These are phyloP conservation scores for Colletotrichum gloeosporioides DNA, from an alignment of 2,329 filamentous ascomycete genomes.

Conservation along the genomic window DNA sequence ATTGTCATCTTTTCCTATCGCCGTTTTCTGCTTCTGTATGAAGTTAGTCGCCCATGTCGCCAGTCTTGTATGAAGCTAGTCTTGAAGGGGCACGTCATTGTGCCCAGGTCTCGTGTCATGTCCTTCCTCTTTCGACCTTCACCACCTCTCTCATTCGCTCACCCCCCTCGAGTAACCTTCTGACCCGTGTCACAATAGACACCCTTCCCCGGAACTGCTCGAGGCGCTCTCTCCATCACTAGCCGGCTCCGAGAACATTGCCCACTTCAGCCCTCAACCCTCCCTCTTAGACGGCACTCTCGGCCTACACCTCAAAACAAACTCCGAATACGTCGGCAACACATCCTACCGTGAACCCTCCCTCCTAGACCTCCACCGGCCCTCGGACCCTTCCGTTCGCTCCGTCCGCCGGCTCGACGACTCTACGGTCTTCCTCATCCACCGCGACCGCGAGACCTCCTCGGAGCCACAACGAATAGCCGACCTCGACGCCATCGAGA, in stretches of 20 bases:
- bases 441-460: constrained; percentile 37
- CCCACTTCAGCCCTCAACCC: constrained; percentile 10
- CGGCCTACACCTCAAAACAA: constrained; percentile 62
- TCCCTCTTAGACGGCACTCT: constrained; percentile 47
- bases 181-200: background rate
- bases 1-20: background rate
- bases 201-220: constrained; percentile 21
- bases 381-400: constrained; percentile 43
- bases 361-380: constrained; percentile 61
- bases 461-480: constrained; percentile 45
- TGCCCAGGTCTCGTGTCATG: background rate
- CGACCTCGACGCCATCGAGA: constrained; percentile 59
- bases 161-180: background rate
- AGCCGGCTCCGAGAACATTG: constrained; percentile 19
- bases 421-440: constrained; percentile 39
- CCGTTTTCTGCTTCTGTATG: background rate
- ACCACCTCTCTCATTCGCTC: background rate
- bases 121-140: background rate
- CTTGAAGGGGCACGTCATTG: background rate
- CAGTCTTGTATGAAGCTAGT: background rate
- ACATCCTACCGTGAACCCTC: constrained; percentile 64
- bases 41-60: background rate
- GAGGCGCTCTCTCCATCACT: constrained; percentile 21
- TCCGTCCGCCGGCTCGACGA: constrained; percentile 38
- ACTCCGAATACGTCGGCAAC: constrained; percentile 65